Base-by-base conservation (phyloP, 805 yeast species). In the Ogataea paradorogensis region DNA sequence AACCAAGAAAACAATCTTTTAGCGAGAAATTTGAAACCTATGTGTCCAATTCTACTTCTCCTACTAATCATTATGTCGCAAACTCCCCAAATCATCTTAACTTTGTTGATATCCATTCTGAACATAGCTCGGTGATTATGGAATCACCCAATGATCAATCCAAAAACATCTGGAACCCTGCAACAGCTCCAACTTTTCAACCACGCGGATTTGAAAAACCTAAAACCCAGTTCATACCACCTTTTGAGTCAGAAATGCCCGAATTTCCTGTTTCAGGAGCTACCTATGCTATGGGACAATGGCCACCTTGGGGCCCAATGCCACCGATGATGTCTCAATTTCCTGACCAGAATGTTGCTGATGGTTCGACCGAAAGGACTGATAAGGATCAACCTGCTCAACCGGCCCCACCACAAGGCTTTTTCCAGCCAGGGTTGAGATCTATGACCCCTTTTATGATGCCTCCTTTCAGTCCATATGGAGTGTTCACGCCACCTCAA, bases 21-120 rank as follows among this genome's bases (percentile, higher is more conserved):
- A 71, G 78, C 46, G 86, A 81, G 45, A 80, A 79, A 55, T 74
- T 81, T 40, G 86, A 81, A 54, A 74, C 66, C 45, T 80, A 79
- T 38, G 61, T 63, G 30, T 52, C 61, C 22, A 54, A 49, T 18
- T 45, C 58, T 3, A 46, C 44, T 13, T 59, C 64, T 9, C 62
- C 63, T 15, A 44, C 40, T 20, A 50, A 45, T 18, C 42, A 38
- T n/a, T 38, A 25, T 26, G 36, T 38, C 28, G 13, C 34, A 8
- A 29, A 18, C n/a, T 36, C 40, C 9, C 55, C 61, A 7, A 52
- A 62, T 20, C 63, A 56, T 24, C 35, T 58, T 14, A 56, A 63
- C 1, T 58, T 59, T 35, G 51, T 56, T 24, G 52, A 58, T 25
- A 43, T 51, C 8, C 50, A 44, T 8, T 62, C 71, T 4, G 71